These are phyloP conservation scores for Rhodomyrtus tomentosa DNA, from an alignment of 345 rosid genomes.

Conservation along the genomic window DNA sequence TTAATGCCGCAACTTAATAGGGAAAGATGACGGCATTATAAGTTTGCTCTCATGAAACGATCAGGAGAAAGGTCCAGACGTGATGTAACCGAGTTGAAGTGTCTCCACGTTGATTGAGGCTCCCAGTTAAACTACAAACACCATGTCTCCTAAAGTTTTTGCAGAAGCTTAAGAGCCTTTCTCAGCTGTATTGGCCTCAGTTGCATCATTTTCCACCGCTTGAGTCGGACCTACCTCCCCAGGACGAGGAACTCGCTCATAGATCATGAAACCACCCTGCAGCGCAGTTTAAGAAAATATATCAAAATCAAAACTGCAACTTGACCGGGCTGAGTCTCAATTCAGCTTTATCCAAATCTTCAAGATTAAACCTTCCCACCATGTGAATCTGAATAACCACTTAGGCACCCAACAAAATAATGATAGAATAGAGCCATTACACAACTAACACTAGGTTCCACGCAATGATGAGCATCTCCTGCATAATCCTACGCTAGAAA, in stretches of 20 bases:
- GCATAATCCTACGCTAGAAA: background rate
- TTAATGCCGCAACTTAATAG: background rate
- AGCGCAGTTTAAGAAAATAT: background rate
- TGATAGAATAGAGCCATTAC: background rate
- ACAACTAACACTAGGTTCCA: background rate
- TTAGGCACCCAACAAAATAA: background rate
- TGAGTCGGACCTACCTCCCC: conserved; percentile 91
- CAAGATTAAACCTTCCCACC: background rate
- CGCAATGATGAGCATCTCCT: background rate
- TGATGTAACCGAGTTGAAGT: conserved; percentile 3
- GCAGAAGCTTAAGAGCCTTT: conserved; percentile 20
- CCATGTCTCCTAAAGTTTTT: background rate
- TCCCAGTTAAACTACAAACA: too few species aligned
- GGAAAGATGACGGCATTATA: background rate
- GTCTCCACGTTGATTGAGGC: background rate
- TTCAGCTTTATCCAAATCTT: background rate
- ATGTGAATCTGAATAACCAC: background rate
- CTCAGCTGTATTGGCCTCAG: background rate
- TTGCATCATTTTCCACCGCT: conserved; percentile 21
- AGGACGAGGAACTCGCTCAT: conserved; percentile 77
- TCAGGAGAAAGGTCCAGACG: conserved; percentile 15
- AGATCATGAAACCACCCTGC: conserved; percentile 72
- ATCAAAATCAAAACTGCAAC: background rate
- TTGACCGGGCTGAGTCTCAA: background rate
- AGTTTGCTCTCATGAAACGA: background rate